These are phyloP conservation scores for Acanthamoeba castellanii DNA, from an alignment of 208 protist genomes.

Conservation along the genomic window DNA sequence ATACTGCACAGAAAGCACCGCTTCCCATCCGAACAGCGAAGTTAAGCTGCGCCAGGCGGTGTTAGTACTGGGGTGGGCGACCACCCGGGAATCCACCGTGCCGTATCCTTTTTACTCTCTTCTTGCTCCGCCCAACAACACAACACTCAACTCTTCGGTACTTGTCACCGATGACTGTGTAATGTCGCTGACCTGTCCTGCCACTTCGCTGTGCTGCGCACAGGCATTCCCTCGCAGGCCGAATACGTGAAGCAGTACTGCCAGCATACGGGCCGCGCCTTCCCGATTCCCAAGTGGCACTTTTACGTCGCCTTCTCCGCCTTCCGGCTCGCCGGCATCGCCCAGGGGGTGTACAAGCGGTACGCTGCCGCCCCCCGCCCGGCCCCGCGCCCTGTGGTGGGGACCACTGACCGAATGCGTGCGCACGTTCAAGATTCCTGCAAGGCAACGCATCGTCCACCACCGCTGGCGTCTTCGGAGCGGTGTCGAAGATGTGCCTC, in stretches of 20 bases:
- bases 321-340: constrained; percentile 86
- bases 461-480: constrained; percentile 8
- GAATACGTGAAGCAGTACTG: constrained; percentile 78
- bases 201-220: not conserved
- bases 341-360: constrained; percentile 87
- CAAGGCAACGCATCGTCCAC: constrained; percentile 58
- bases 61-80: no score
- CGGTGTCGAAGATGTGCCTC: not conserved
- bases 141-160: no score
- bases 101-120: no score
- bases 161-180: no score
- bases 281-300: constrained; percentile 76
- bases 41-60: no score
- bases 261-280: not conserved
- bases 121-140: no score
- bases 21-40: no score
- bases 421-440: not conserved
- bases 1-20: no score
- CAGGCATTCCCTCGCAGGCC: constrained; percentile 68
- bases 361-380: not conserved
- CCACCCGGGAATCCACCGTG: no score
- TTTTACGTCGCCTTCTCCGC: constrained; percentile 88
- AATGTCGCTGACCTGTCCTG: no score
- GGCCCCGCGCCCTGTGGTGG: not conserved
- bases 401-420: not conserved